A percentile compares a stretch with the other conserved stretches of the same genome.
Conservation (phyloP, 1,284 basidiomycete genomes). For the Leucoagaricus sp. region DNA sequence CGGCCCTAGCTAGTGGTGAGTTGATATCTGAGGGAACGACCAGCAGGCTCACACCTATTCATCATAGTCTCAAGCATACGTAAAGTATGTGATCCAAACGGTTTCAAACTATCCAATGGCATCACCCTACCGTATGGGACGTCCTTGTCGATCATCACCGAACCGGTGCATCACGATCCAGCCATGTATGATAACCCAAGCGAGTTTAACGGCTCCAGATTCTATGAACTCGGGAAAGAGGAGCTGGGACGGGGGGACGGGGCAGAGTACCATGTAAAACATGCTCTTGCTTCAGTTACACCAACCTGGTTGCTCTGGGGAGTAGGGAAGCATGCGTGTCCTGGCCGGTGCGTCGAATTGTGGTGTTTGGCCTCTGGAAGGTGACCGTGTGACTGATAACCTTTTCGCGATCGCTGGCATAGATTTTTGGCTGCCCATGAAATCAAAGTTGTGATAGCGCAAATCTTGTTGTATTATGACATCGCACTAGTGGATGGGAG, state of each 20-base stretch:
- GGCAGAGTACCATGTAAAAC: conserved; percentile 3
- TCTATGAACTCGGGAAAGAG: neutral
- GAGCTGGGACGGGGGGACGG: neutral
- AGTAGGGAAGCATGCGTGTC: neutral
- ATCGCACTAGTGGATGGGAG: conserved; percentile 29
- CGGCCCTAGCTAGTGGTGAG: conserved; percentile 29
- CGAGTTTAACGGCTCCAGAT: conserved; percentile 12
- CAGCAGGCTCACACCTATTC: neutral
- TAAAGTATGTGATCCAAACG: conserved; percentile 30
- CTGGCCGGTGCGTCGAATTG: neutral
- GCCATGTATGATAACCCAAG: conserved; percentile 9
- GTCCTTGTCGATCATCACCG: conserved; percentile 3
- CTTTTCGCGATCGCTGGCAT: too few species aligned
- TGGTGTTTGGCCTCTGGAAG: too few species aligned
- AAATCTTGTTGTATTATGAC: conserved; percentile 39
- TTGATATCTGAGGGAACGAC: neutral
- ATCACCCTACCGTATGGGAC: conserved; percentile 35
- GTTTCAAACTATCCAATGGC: conserved; percentile 42
- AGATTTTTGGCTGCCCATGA: conserved; percentile 37
- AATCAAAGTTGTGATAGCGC: conserved; percentile 37
- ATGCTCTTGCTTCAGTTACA: conserved; percentile 1
- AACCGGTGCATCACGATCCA: conserved; percentile 10
- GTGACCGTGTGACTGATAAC: too few species aligned
- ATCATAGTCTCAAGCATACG: conserved; percentile 29
- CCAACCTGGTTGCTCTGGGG: conserved; percentile 5